Percentiles rank a stretch among this genome's conserved stretches.
Evolutionary conservation across 2,329 filamentous ascomycete species (phyloP).

Genomic region (Diaporthe sp.): DNA sequence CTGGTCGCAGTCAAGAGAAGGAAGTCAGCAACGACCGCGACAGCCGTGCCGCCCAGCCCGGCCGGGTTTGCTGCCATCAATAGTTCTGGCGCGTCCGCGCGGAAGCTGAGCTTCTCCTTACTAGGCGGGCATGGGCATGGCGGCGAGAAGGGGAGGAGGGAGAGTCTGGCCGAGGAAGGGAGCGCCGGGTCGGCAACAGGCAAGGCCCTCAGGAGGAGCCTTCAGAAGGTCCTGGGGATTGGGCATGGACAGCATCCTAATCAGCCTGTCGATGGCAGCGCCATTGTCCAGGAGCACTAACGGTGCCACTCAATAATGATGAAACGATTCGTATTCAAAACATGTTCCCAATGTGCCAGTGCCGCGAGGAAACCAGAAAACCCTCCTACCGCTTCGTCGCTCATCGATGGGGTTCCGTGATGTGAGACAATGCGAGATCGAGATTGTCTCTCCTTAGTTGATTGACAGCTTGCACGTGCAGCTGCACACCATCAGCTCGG

Average conservation of each 20-base stretch:
- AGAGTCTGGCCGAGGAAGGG: conserved; percentile 39
- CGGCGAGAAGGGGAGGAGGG: conserved; percentile 37
- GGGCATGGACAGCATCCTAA: conserved; percentile 45
- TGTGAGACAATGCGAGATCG: neutral
- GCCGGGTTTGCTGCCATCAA: conserved; percentile 8
- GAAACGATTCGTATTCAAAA: neutral
- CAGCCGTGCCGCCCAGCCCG: conserved; percentile 17
- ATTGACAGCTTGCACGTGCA: conserved; percentile 8
- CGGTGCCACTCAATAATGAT: conserved; percentile 18
- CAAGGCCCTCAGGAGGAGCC: conserved; percentile 60
- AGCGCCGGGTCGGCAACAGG: conserved; percentile 44
- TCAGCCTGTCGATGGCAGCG: conserved; percentile 29
- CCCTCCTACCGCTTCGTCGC: neutral
- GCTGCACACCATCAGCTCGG: neutral
- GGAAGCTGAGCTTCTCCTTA: conserved; percentile 47
- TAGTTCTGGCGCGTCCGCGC: conserved; percentile 25
- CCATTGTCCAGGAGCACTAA: conserved; percentile 32
- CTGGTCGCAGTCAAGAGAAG: conserved; percentile 57
- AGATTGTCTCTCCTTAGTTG: neutral
- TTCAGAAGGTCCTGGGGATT: conserved; percentile 62
- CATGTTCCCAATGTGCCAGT: neutral
- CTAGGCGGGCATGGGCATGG: conserved; percentile 40
- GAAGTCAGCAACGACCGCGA: conserved; percentile 50
- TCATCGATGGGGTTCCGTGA: neutral
- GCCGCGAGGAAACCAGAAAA: neutral